Conservation (phyloP, 1,284 basidiomycete genomes). For the Malassezia cuniculi region DNA sequence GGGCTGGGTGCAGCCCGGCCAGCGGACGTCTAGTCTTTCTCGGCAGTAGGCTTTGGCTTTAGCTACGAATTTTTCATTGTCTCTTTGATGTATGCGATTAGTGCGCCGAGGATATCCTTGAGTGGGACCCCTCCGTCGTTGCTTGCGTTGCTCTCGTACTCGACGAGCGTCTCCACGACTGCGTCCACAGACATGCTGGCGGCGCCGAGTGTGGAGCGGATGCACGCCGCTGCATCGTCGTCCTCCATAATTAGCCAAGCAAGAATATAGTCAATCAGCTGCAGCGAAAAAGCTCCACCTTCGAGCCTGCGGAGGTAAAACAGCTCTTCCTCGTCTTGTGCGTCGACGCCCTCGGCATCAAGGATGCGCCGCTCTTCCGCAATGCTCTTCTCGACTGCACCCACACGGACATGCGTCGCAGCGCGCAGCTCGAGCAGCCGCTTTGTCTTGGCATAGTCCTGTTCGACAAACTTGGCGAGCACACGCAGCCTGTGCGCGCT, state of each 20-base stretch:
- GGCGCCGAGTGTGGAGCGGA: constrained; percentile 16
- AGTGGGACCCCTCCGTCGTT: constrained; percentile 20
- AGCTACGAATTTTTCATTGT: too few species aligned
- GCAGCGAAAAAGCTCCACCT: constrained; percentile 72
- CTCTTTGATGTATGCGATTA: too few species aligned
- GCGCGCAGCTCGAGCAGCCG: constrained; percentile 78
- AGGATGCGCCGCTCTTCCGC: constrained; percentile 57
- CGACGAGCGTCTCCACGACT: constrained; percentile 16
- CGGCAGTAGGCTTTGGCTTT: too few species aligned
- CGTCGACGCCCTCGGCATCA: constrained; percentile 53
- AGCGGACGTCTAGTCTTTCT: too few species aligned
- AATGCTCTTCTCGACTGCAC: constrained; percentile 55
- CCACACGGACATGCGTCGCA: constrained; percentile 54
- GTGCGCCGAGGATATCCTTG: constrained; percentile 25
- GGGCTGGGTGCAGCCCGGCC: too few species aligned
- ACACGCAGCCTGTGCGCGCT: constrained; percentile 67
- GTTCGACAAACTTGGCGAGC: constrained; percentile 83
- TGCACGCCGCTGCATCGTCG: constrained; percentile 54
- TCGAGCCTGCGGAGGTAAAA: constrained; percentile 75
- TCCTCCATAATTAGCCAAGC: constrained; percentile 97
- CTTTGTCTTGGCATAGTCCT: constrained; percentile 80
- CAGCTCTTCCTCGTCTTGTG: constrained; percentile 56
- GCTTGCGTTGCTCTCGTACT: constrained; percentile 28
- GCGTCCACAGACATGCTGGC: constrained; percentile 8
- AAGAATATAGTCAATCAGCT: constrained; percentile 79